A percentile compares a stretch with the other conserved stretches of the same genome.
phyloP scores from a whole-genome alignment of 2,329 filamentous ascomycete species.

The Scytalidium sp. region DNA sequence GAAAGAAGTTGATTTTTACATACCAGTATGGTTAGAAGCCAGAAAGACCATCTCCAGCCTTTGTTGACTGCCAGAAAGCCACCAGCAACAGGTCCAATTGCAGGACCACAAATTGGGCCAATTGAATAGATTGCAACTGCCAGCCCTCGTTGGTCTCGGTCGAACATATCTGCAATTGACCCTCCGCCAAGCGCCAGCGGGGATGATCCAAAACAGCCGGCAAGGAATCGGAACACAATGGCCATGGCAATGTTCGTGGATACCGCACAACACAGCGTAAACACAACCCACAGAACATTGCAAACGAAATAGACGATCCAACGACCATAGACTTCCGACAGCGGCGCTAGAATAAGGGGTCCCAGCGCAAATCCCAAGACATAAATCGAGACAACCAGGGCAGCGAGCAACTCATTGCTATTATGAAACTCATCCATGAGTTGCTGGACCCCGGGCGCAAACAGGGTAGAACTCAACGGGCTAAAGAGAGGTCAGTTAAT shows the following conservation, averaged over 20 bases:
- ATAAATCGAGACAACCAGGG: slow-evolving; percentile 57
- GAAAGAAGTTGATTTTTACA: slow-evolving; percentile 36
- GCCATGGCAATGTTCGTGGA: slow-evolving; percentile 43
- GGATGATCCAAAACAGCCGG: slow-evolving; percentile 59
- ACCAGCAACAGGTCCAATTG: slow-evolving; percentile 38
- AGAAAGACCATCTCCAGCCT: slow-evolving; percentile 35
- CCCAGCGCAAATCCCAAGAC: slow-evolving; percentile 62
- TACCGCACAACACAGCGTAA: slow-evolving; percentile 38
- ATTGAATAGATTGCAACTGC: slow-evolving; percentile 51
- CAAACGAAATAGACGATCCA: slow-evolving; percentile 45
- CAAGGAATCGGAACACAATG: slow-evolving; percentile 57
- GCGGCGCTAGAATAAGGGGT: slow-evolving; percentile 54
- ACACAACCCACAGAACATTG: slow-evolving; percentile 47
- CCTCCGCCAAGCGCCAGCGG: slow-evolving; percentile 60
- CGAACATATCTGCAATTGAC: slow-evolving; percentile 62
- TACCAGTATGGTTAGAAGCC: slow-evolving; percentile 34
- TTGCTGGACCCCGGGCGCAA: slow-evolving; percentile 44
- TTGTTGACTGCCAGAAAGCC: slow-evolving; percentile 28
- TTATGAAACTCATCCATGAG: slow-evolving; percentile 44
- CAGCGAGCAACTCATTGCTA: slow-evolving; percentile 40
- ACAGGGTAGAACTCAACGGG: slow-evolving; percentile 45
- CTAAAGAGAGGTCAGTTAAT: slow-evolving; percentile 8
- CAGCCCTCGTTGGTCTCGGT: slow-evolving; percentile 50
- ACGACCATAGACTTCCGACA: slow-evolving; percentile 59
- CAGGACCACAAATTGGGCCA: slow-evolving; percentile 34